These are phyloP conservation scores for Tribonema minus DNA, from an alignment of 108 stramenopile genomes.

Conservation along the genomic window DNA sequence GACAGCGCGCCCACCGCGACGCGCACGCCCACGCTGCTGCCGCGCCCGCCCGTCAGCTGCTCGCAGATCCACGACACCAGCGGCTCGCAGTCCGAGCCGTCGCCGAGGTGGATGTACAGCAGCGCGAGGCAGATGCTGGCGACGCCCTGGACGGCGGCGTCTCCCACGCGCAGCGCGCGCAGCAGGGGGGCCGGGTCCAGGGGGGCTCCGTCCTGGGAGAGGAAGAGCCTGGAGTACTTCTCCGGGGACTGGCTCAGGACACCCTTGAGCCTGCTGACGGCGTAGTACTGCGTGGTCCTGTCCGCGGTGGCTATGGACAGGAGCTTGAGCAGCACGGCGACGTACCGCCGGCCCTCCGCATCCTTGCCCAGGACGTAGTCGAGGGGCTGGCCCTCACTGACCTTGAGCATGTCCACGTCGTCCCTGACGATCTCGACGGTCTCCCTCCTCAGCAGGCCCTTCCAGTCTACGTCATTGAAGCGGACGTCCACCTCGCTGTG, in stretches of 20 bases:
- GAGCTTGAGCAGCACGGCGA: too few relatives aligned
- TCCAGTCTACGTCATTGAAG: too few relatives aligned
- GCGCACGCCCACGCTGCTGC: background rate
- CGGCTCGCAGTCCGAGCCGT: conserved; percentile 1
- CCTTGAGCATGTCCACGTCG: too few relatives aligned
- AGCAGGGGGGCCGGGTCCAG: conserved; percentile 19
- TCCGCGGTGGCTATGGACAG: too few relatives aligned
- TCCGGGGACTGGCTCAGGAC: conserved; percentile 6
- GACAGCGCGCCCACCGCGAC: conserved; percentile 16
- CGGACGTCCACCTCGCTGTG: too few relatives aligned
- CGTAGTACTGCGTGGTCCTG: too few relatives aligned
- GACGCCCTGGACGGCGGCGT: conserved; percentile 25
- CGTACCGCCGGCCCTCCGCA: too few relatives aligned
- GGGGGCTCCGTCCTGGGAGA: background rate
- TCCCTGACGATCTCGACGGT: too few relatives aligned
- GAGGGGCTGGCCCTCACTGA: too few relatives aligned
- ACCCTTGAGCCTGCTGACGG: conserved; percentile 26
- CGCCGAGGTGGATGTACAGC: background rate
- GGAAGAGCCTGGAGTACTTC: conserved; percentile 7
- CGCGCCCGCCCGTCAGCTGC: conserved; percentile 20
- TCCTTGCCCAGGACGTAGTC: too few relatives aligned
- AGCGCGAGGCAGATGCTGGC: conserved; percentile 25
- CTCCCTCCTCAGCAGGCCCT: too few relatives aligned
- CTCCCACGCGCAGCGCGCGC: conserved; percentile 13
- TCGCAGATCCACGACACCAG: conserved; percentile 20